Evolutionary conservation across 306 rosid genomes (phyloP), one percentile per base, ranked within the genome.

Genomic region (Canavalia ensiformis): DNA sequence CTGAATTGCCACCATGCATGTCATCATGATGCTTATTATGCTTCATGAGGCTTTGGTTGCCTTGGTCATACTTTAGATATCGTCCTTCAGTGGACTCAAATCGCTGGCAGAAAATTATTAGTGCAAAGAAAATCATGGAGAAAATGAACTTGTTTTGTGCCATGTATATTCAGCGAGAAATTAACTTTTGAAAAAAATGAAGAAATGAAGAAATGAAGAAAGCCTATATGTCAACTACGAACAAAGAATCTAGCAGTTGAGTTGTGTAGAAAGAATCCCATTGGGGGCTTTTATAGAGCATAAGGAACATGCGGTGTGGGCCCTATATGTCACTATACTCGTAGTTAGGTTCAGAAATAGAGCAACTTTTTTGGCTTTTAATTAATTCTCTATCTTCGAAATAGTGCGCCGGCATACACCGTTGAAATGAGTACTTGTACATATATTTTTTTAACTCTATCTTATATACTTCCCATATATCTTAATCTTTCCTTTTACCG

Each of bases 41-140:
- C 56, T 50, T 59, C 66, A 8, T 18, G 0, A 54, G 39, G 25
- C 18, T 67, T 31, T 49, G 45, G 13, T 66, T 64, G 12, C 6
- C 68, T 60, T 72, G 44, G 25, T 56, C 75, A 2, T 56, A 52
- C 65, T 85, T 85, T 72, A 91, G 83, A 29, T 42, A 30, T 56
- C 93, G 68, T 65, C 86, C 90, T 60, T 89, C 82, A 0, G 47
- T 59, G 50, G 73, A 65, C 8, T 4, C 46, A 31, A 81, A 63
- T 46, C 12, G 60, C 13, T 34, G 70, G 68, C 70, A 58, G 5
- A 83, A 66, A 83, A 83, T 64, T 1, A 88, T 34, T 8, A 86
- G 50, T 7, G 83, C 72, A 37, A 89, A 3, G 13, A 84, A 47
- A 69, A 82, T 41, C 45, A 70, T 47, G 29, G 47, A 2, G 58